Percentiles rank a stretch among this genome's conserved stretches.
Evolutionary conservation across 345 rosid genomes (phyloP).

Genomic region (Physaria fendleri): DNA sequence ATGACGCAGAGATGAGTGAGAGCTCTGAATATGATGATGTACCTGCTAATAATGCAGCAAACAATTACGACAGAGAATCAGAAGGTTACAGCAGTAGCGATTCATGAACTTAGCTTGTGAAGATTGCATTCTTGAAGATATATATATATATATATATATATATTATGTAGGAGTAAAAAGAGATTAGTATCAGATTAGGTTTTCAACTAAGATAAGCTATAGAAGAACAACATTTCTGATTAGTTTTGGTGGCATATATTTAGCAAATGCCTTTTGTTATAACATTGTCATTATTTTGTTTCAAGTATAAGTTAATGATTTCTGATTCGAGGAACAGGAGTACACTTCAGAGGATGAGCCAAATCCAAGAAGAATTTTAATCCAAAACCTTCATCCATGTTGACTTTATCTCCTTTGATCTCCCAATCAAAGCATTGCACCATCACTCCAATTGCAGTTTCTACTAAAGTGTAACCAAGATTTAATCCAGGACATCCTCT

Average conservation of each 20-base stretch:
- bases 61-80: conserved; percentile 33
- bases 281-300: background rate
- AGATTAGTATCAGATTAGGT: conserved; percentile 26
- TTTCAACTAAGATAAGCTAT: too few relatives aligned
- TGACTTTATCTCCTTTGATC: too few relatives aligned
- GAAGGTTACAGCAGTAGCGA: conserved; percentile 90
- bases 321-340: too few relatives aligned
- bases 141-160: conserved; percentile 8
- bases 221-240: conserved; percentile 25
- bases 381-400: too few relatives aligned
- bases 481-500: too few relatives aligned
- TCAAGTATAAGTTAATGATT: background rate
- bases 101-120: conserved; percentile 15
- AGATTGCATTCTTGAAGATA: conserved; percentile 22
- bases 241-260: conserved; percentile 26
- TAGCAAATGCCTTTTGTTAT: conserved; percentile 25
- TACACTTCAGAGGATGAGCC: too few relatives aligned
- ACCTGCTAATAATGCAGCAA: conserved; percentile 33
- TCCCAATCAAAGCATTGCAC: too few relatives aligned
- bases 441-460: too few relatives aligned
- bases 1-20: conserved; percentile 42
- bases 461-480: too few relatives aligned
- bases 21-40: conserved; percentile 39
- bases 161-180: conserved; percentile 2
- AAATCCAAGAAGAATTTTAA: too few relatives aligned